A percentile compares a stretch with the other conserved stretches of the same genome.
Conservation (phyloP, 2,329 filamentous ascomycete genomes). For the Coniochaeta sp. region DNA sequence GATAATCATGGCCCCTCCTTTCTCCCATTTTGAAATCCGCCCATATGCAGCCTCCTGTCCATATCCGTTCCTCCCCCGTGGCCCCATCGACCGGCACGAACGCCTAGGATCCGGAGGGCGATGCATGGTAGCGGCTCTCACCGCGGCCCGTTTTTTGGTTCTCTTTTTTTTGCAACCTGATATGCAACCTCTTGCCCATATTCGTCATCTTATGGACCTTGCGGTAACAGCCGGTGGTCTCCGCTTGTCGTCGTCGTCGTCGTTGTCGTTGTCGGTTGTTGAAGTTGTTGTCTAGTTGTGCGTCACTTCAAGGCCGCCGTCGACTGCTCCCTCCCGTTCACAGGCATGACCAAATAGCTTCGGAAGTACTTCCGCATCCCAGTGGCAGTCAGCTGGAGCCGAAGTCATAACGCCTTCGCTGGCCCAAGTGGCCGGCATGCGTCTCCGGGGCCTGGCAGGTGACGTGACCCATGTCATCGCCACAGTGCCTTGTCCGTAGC, state of each 20-base stretch:
- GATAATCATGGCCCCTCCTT: not conserved
- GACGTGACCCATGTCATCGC: not conserved
- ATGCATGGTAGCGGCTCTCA: too few relatives aligned
- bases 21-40: not conserved
- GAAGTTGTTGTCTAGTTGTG: too few relatives aligned
- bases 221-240: not conserved
- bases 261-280: not conserved
- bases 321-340: too few relatives aligned
- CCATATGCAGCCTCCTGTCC: not conserved
- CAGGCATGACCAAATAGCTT: too few relatives aligned
- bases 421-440: too few relatives aligned
- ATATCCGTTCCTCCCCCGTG: not conserved
- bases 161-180: not conserved
- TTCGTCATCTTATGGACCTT: not conserved
- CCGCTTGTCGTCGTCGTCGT: not conserved
- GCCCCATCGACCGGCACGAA: too few relatives aligned
- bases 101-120: too few relatives aligned
- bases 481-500: not conserved
- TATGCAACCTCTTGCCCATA: not conserved
- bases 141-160: too few relatives aligned
- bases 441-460: not conserved
- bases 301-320: too few relatives aligned
- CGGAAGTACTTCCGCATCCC: too few relatives aligned
- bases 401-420: too few relatives aligned
- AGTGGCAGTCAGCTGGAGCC: too few relatives aligned